Percentiles rank a stretch among this genome's conserved stretches.
These are phyloP conservation scores for Lecanoromycetidae sp. DNA, from an alignment of 2,329 filamentous ascomycete species.

Conservation along the genomic window DNA sequence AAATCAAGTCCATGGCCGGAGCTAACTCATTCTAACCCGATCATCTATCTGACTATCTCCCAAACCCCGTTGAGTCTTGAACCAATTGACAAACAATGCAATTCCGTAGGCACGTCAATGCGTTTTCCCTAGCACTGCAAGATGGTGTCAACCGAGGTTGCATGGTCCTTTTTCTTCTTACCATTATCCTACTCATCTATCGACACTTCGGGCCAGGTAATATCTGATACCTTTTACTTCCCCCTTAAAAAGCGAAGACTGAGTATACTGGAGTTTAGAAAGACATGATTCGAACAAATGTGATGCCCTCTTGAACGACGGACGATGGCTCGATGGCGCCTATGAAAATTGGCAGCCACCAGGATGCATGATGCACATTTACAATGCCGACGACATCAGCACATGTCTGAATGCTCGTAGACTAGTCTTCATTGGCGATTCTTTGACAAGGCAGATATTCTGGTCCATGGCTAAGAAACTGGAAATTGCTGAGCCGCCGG, in stretches of 20 bases:
- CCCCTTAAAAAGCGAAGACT: no score
- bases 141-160: constrained; percentile 8
- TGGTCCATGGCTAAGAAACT: constrained; percentile 44
- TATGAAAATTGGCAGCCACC: constrained; percentile 44
- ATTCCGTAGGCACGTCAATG: no score
- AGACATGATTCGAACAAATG: constrained; percentile 43
- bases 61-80: background rate
- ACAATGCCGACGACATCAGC: constrained; percentile 40
- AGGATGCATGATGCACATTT: constrained; percentile 48
- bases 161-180: constrained; percentile 6
- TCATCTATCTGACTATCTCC: background rate
- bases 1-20: no score
- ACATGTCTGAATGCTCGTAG: constrained; percentile 41
- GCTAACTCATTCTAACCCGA: background rate
- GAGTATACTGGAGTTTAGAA: constrained; percentile 24
- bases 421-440: constrained; percentile 51
- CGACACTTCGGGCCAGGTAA: constrained; percentile 15
- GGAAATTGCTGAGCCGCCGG: constrained; percentile 26
- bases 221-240: no score
- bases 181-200: constrained; percentile 8
- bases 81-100: background rate
- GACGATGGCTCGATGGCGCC: constrained; percentile 38
- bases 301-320: constrained; percentile 38
- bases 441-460: constrained; percentile 47
- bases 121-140: background rate